phyloP scores from a whole-genome alignment of 1,139 yeast genomes.

The Candida sanyaensis region DNA sequence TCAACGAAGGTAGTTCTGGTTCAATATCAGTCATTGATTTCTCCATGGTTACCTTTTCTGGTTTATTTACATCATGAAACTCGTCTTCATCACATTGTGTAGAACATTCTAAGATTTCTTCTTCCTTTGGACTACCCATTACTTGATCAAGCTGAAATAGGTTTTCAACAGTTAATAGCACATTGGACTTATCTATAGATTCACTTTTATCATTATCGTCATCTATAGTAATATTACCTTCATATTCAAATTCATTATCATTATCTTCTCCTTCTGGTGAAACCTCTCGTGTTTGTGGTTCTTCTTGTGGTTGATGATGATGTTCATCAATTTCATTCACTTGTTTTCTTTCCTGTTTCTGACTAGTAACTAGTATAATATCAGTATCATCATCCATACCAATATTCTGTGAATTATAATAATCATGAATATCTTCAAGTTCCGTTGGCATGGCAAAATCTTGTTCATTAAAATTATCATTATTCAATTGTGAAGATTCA shows the following conservation, averaged over 20 bases:
- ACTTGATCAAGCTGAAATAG: background rate
- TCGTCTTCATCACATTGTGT: constrained; percentile 7
- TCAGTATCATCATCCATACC: constrained; percentile 5
- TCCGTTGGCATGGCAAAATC: constrained; percentile 10
- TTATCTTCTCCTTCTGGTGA: constrained; percentile 5
- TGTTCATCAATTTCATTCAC: background rate
- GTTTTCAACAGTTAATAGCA: constrained; percentile 4
- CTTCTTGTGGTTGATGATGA: background rate
- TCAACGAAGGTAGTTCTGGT: background rate
- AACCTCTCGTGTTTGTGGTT: background rate
- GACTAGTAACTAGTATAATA: constrained; percentile 3
- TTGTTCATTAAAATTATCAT: constrained; percentile 13
- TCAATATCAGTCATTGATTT: background rate
- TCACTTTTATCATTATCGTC: constrained; percentile 10
- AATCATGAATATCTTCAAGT: constrained; percentile 1
- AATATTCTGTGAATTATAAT: constrained; percentile 10
- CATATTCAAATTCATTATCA: constrained; percentile 11
- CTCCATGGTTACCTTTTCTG: background rate
- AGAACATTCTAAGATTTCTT: constrained; percentile 10
- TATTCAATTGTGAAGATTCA: constrained; percentile 8
- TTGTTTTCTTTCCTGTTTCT: background rate
- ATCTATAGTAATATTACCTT: constrained; percentile 7
- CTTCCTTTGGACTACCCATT: constrained; percentile 4
- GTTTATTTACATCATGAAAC: background rate
- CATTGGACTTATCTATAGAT: constrained; percentile 8